Evolutionary conservation across 2,329 filamentous ascomycete genomes (phyloP).

Genomic region (Aspergillus tubingensis): DNA sequence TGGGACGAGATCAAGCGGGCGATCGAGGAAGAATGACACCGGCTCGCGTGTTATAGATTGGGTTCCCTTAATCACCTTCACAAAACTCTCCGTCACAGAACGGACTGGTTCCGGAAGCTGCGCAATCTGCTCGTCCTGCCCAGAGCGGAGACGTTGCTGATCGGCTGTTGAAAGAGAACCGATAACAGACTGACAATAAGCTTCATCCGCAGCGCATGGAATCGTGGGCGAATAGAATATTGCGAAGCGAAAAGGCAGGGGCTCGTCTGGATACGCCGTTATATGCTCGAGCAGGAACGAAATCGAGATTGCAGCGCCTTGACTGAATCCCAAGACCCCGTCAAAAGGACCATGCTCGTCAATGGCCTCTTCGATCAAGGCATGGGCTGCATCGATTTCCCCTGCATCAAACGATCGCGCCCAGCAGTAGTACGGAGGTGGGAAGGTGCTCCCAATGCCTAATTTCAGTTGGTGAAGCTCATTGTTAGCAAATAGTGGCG

Average conservation of each 20-base stretch:
- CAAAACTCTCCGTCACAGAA: neutral
- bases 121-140: neutral
- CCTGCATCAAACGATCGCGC: constrained; percentile 7
- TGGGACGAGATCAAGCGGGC: constrained; percentile 7
- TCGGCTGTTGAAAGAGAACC: constrained; percentile 9
- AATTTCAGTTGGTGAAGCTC: neutral
- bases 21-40: constrained; percentile 1
- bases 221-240: constrained; percentile 21
- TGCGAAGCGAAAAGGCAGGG: constrained; percentile 24
- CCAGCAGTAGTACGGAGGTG: constrained; percentile 21
- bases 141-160: constrained; percentile 7
- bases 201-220: constrained; percentile 1
- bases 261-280: constrained; percentile 7
- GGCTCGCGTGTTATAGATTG: neutral
- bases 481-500: too few species aligned
- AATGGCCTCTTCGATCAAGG: constrained; percentile 19
- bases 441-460: constrained; percentile 7
- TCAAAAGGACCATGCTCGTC: constrained; percentile 29
- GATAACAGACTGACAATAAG: constrained; percentile 1
- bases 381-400: constrained; percentile 13
- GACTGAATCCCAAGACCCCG: constrained; percentile 29
- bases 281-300: constrained; percentile 21
- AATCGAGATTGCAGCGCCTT: constrained; percentile 22
- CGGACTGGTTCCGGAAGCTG: constrained; percentile 8
- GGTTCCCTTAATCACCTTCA: neutral